Evolutionary conservation across 306 rosid genomes (phyloP).

Genomic region (Sesbania bispinosa): DNA sequence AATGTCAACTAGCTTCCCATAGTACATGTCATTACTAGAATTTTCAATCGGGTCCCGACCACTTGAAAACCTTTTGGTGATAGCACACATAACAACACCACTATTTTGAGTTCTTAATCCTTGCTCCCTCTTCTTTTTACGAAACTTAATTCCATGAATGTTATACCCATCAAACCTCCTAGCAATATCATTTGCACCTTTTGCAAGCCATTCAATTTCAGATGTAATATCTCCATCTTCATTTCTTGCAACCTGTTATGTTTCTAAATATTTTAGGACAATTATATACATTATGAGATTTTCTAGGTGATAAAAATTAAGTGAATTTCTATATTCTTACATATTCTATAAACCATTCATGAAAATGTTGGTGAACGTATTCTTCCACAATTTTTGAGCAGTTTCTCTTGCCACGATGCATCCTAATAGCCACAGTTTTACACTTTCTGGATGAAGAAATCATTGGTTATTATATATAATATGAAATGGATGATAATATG

Average conservation of each 20-base stretch:
- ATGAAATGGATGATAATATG: background rate
- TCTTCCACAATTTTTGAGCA: background rate
- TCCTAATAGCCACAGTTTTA: background rate
- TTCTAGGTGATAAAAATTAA: background rate
- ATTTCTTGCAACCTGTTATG: background rate
- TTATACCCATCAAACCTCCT: background rate
- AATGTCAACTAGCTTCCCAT: background rate
- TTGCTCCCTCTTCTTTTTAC: background rate
- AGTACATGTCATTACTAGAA: background rate
- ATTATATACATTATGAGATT: too few species aligned
- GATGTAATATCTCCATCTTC: background rate
- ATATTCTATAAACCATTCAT: background rate
- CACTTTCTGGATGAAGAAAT: background rate
- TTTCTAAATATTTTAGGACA: background rate
- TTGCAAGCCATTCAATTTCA: conserved; percentile 2
- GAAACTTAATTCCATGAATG: conserved; percentile 1
- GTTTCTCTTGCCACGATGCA: background rate
- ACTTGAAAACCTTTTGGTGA: background rate
- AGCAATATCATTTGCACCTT: background rate
- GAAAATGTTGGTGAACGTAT: background rate
- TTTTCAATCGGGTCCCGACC: background rate
- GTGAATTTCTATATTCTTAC: background rate
- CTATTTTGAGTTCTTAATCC: background rate
- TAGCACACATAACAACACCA: background rate
- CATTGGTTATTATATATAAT: background rate